Conservation (phyloP, 768 basidiomycete genomes). For the Lentinus tigrinus region DNA sequence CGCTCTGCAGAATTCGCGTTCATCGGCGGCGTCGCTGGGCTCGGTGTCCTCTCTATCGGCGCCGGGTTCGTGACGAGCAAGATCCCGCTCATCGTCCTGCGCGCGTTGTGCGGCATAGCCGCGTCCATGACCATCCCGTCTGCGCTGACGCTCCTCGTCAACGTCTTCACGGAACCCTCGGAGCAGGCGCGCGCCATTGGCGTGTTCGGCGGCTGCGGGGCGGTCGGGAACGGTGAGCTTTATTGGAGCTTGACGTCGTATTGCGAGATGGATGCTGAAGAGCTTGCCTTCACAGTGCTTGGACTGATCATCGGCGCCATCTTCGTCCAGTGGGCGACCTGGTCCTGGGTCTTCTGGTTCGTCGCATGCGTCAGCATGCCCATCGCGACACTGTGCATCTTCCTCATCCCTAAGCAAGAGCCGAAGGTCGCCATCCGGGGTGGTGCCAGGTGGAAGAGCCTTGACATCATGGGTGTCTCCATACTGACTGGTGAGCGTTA, state of each 20-base stretch:
- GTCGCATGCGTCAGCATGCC: constrained; percentile 38
- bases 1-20: constrained; percentile 27
- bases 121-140: constrained; percentile 46
- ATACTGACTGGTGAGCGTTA: constrained; percentile 29
- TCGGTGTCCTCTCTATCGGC: constrained; percentile 31
- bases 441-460: constrained; percentile 25
- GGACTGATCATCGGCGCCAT: constrained; percentile 38
- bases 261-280: neutral
- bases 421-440: constrained; percentile 1
- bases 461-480: constrained; percentile 37
- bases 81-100: constrained; percentile 32
- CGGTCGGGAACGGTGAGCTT: constrained; percentile 39
- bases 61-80: constrained; percentile 32
- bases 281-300: constrained; percentile 22
- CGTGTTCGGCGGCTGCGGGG: constrained; percentile 44
- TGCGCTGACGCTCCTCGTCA: constrained; percentile 42
- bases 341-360: constrained; percentile 48
- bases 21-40: constrained; percentile 25
- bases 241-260: neutral
- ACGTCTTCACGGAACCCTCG: constrained; percentile 43
- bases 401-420: constrained; percentile 32
- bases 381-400: constrained; percentile 28
- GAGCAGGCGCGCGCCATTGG: constrained; percentile 45
- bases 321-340: constrained; percentile 35
- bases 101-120: constrained; percentile 33